phyloP scores from a whole-genome alignment of 495 filamentous ascomycete species.

The Glarea lozoyensis region DNA sequence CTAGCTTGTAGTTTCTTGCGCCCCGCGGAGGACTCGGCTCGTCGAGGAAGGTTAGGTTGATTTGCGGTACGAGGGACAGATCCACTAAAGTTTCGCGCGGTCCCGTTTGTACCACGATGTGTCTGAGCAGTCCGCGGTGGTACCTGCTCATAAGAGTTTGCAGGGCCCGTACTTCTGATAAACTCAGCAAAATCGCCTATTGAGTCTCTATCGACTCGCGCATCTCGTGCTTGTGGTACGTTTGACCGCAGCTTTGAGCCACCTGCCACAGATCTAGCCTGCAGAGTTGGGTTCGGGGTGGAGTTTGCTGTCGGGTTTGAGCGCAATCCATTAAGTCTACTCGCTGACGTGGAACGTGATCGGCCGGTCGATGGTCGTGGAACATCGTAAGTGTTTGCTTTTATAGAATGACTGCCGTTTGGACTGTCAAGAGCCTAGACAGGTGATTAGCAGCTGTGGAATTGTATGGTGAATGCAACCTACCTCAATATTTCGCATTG shows the following conservation, averaged over 20 bases:
- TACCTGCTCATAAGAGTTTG: slow-evolving; percentile 17
- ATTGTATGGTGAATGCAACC: not conserved
- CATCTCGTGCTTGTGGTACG: slow-evolving; percentile 51
- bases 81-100: slow-evolving; percentile 13
- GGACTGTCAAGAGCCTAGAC: slow-evolving; percentile 14
- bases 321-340: slow-evolving; percentile 28
- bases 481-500: slow-evolving; percentile 71
- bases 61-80: slow-evolving; percentile 6
- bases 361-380: slow-evolving; percentile 13
- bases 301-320: slow-evolving; percentile 20
- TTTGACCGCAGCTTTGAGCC: slow-evolving; percentile 23
- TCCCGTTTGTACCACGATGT: slow-evolving; percentile 14
- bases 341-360: slow-evolving; percentile 27
- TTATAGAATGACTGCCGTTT: slow-evolving; percentile 1
- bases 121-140: slow-evolving; percentile 4
- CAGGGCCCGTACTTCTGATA: slow-evolving; percentile 72
- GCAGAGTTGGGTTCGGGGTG: no score
- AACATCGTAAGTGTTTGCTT: slow-evolving; percentile 3
- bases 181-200: slow-evolving; percentile 78
- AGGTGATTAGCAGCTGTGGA: slow-evolving; percentile 3
- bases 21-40: slow-evolving; percentile 18
- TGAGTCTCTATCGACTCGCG: slow-evolving; percentile 53
- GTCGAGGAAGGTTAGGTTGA: slow-evolving; percentile 1
- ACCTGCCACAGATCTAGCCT: slow-evolving; percentile 14
- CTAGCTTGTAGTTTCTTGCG: slow-evolving; percentile 58